Evolutionary conservation across 768 basidiomycete species (phyloP).

Genomic region (Tulasnella sp.): DNA sequence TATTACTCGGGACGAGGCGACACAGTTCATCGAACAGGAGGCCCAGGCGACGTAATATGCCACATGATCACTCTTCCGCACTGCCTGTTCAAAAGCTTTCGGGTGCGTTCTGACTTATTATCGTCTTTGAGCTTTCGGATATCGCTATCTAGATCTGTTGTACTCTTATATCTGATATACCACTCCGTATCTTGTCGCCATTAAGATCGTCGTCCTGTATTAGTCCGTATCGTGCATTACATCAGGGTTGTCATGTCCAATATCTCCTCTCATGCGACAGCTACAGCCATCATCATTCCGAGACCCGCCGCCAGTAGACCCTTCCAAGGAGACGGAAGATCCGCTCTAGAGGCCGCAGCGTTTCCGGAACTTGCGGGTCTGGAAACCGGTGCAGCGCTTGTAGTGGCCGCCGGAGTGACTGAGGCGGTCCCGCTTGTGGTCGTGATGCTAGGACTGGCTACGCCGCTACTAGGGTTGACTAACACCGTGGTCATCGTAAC

Average conservation of each 20-base stretch:
- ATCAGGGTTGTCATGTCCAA: not conserved
- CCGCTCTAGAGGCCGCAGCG: not conserved
- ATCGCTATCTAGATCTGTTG: conserved; percentile 1
- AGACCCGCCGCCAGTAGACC: not conserved
- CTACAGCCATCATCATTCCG: not conserved
- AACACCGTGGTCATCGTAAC: not conserved
- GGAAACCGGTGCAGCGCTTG: not conserved
- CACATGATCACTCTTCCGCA: not conserved
- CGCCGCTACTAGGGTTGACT: not conserved
- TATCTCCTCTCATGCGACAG: not conserved
- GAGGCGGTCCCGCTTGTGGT: not conserved
- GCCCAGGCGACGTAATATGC: conserved; percentile 32
- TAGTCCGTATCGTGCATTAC: not conserved
- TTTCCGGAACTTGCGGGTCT: not conserved
- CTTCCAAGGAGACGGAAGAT: not conserved
- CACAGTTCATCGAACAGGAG: conserved; percentile 78
- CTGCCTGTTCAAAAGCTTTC: not conserved
- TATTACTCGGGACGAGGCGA: conserved; percentile 86
- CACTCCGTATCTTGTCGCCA: not conserved
- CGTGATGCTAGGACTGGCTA: not conserved
- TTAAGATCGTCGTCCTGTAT: not conserved
- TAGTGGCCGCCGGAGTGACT: not conserved
- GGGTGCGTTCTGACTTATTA: not conserved
- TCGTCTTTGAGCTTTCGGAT: not conserved
- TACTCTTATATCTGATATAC: not conserved